A percentile compares a stretch with the other conserved stretches of the same genome.
Conservation (phyloP, 2,329 filamentous ascomycete species). For the Stagonosporopsis rhizophila region DNA sequence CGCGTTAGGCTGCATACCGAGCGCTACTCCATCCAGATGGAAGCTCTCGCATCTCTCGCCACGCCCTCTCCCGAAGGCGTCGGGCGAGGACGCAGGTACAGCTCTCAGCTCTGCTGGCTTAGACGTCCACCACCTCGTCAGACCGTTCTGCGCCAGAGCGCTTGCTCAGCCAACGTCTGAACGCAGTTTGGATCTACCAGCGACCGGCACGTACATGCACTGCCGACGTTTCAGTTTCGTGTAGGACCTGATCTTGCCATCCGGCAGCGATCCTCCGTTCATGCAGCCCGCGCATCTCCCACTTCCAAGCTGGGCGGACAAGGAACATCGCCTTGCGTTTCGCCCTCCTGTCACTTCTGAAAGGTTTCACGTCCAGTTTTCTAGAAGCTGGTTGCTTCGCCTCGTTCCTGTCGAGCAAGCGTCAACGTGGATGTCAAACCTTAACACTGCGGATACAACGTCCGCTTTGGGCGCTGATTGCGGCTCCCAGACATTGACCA, state of each 20-base stretch:
- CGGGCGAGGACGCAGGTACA: constrained; percentile 11
- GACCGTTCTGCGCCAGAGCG: constrained; percentile 1
- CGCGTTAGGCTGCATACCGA: constrained; percentile 16
- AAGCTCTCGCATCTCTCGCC: constrained; percentile 15
- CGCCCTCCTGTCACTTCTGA: constrained; percentile 34
- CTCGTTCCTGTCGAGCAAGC: constrained; percentile 24
- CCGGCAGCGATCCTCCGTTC: constrained; percentile 27
- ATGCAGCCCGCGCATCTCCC: constrained; percentile 37
- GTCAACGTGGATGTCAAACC: constrained; percentile 32
- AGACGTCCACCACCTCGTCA: constrained; percentile 2
- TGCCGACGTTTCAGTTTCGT: constrained; percentile 32
- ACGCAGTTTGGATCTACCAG: constrained; percentile 16
- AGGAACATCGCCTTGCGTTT: constrained; percentile 27
- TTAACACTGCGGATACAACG: constrained; percentile 27
- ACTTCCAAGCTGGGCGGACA: constrained; percentile 24
- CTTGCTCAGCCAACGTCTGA: constrained; percentile 17
- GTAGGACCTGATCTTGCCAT: constrained; percentile 17
- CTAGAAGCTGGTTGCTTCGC: constrained; percentile 34
- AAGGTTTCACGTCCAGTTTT: constrained; percentile 41
- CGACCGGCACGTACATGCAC: constrained; percentile 23
- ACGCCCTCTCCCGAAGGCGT: constrained; percentile 7
- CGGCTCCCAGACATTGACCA: constrained; percentile 23
- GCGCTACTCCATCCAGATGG: constrained; percentile 15
- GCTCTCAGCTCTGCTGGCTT: constrained; percentile 16
- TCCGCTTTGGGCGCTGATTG: constrained; percentile 21